phyloP scores from a whole-genome alignment of 352 stramenopile genomes.

The Globisporangium sylvaticum region DNA sequence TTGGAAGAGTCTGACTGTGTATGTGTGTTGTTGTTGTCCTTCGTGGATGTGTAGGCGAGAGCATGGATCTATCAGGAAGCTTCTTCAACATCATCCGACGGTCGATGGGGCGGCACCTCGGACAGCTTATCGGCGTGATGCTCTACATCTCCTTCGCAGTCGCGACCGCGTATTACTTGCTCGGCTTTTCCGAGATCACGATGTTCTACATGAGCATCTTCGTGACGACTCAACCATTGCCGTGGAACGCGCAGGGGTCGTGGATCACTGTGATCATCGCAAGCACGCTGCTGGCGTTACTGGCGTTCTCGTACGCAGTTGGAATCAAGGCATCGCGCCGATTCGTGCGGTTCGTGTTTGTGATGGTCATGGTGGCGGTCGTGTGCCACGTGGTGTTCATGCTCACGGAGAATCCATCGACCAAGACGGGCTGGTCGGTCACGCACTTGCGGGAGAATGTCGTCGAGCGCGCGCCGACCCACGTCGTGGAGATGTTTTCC shows the following conservation, averaged over 20 bases:
- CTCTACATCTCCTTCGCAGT: conserved; percentile 37
- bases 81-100: conserved; percentile 29
- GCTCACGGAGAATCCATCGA: conserved; percentile 20
- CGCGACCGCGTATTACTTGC: conserved; percentile 38
- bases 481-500: conserved; percentile 31
- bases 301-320: conserved; percentile 17
- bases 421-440: conserved; percentile 27
- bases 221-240: conserved; percentile 19
- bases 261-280: conserved; percentile 28
- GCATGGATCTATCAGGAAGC: conserved; percentile 13
- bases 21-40: neutral
- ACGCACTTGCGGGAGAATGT: conserved; percentile 29
- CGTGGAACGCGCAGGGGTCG: conserved; percentile 34
- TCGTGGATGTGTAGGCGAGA: neutral
- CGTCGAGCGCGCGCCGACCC: conserved; percentile 7
- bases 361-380: conserved; percentile 31
- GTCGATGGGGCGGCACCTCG: conserved; percentile 26
- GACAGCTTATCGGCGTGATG: conserved; percentile 33
- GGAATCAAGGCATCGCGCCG: conserved; percentile 20
- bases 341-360: conserved; percentile 32
- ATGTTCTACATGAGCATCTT: conserved; percentile 35
- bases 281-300: conserved; percentile 24
- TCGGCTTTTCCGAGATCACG: conserved; percentile 46
- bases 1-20: neutral
- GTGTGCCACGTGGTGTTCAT: conserved; percentile 35